Conservation (phyloP, 1,284 basidiomycete genomes). For the Apiotrichum montevideense region DNA sequence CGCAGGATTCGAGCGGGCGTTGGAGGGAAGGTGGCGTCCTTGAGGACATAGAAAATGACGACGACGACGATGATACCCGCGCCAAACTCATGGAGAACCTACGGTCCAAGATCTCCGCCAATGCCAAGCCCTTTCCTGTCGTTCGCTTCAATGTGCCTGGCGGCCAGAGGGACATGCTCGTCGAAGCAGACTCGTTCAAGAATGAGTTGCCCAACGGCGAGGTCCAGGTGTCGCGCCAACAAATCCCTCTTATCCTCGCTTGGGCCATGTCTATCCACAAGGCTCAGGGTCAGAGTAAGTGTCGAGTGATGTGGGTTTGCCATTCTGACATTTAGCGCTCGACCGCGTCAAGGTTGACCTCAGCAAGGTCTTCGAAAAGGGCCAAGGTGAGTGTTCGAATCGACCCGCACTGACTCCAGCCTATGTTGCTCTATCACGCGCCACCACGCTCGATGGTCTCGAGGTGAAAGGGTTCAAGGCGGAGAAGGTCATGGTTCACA, state of each 20-base stretch:
- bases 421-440: conserved; percentile 92
- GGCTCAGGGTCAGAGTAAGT: conserved; percentile 72
- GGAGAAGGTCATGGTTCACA: conserved; percentile 66
- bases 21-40: conserved; percentile 20
- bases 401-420: conserved; percentile 51
- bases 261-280: conserved; percentile 97
- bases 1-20: conserved; percentile 24
- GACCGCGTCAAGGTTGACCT: conserved; percentile 49
- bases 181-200: conserved; percentile 74
- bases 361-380: conserved; percentile 67
- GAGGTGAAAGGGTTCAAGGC: conserved; percentile 83
- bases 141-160: conserved; percentile 66
- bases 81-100: conserved; percentile 39
- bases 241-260: conserved; percentile 77
- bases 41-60: conserved; percentile 25
- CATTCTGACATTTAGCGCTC: conserved; percentile 26
- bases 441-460: conserved; percentile 81
- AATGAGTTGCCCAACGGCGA: conserved; percentile 76
- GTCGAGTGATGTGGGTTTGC: neutral
- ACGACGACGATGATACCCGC: conserved; percentile 34
- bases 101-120: conserved; percentile 24
- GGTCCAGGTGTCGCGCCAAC: conserved; percentile 63
- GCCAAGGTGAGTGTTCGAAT: conserved; percentile 46
- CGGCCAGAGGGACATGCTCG: conserved; percentile 54
- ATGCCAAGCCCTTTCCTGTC: conserved; percentile 55